Conservation (phyloP, 2,329 filamentous ascomycete genomes). For the Lecanoromycetidae sp. region DNA sequence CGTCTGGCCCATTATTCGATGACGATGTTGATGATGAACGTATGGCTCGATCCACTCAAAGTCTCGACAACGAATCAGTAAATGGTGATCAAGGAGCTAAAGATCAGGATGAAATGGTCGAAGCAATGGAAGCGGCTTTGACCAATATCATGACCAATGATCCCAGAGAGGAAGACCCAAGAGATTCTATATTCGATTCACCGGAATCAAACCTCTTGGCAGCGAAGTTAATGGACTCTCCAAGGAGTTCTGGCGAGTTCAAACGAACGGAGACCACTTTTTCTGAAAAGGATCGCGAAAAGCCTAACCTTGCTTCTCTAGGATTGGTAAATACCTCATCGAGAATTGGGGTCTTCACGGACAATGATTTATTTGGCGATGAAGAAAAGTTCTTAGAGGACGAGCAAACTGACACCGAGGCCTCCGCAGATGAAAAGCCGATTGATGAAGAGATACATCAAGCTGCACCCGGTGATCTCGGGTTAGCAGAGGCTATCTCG, state of each 20-base stretch:
- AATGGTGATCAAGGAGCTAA: constrained; percentile 39
- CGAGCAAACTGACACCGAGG: constrained; percentile 62
- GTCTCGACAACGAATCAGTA: constrained; percentile 60
- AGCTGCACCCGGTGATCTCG: constrained; percentile 87
- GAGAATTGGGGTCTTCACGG: constrained; percentile 81
- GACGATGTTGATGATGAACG: constrained; percentile 63
- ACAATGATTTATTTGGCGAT: constrained; percentile 86
- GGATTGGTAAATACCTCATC: constrained; percentile 80
- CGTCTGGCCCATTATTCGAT: constrained; percentile 56
- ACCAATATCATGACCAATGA: constrained; percentile 84
- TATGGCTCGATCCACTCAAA: constrained; percentile 65
- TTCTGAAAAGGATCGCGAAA: constrained; percentile 41
- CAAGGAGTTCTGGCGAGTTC: constrained; percentile 50
- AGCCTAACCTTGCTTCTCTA: constrained; percentile 79
- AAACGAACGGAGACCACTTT: constrained; percentile 32
- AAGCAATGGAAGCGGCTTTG: constrained; percentile 84
- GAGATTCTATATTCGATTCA: constrained; percentile 26
- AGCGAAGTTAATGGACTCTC: constrained; percentile 47
- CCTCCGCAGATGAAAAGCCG: constrained; percentile 44
- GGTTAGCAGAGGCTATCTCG: constrained; percentile 83
- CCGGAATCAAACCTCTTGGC: constrained; percentile 40
- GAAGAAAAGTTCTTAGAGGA: constrained; percentile 77
- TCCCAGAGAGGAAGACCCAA: constrained; percentile 34
- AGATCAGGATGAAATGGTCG: constrained; percentile 68
- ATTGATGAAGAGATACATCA: constrained; percentile 78